A percentile compares a stretch with the other conserved stretches of the same genome.
Conservation (phyloP, 1,139 yeast genomes). For the Candida anutae region DNA sequence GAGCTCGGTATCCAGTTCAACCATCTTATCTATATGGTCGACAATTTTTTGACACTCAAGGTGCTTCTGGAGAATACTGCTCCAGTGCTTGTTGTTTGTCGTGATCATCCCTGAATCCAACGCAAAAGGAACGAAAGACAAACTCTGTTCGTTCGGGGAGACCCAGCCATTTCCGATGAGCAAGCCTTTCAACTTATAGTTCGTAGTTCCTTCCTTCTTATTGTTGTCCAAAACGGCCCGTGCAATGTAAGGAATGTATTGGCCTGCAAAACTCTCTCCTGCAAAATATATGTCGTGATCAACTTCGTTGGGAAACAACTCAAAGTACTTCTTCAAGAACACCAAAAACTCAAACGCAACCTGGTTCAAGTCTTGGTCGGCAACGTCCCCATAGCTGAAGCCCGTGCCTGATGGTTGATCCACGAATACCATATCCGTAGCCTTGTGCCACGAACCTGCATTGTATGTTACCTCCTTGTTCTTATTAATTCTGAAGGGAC, state of each 20-base stretch:
- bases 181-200: slow-evolving; percentile 53
- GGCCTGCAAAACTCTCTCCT: slow-evolving; percentile 98
- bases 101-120: slow-evolving; percentile 51
- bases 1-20: slow-evolving; percentile 12
- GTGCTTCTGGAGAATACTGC: slow-evolving; percentile 39
- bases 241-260: slow-evolving; percentile 86
- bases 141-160: slow-evolving; percentile 80
- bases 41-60: slow-evolving; percentile 56
- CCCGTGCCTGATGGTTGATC: slow-evolving; percentile 98
- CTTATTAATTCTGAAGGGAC: slow-evolving; percentile 65
- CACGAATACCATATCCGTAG: slow-evolving; percentile 72
- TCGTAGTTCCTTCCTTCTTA: slow-evolving; percentile 10
- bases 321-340: slow-evolving; percentile 62
- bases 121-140: slow-evolving; percentile 73
- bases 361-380: slow-evolving; percentile 50
- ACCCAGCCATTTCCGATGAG: slow-evolving; percentile 95
- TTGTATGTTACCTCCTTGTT: slow-evolving; percentile 44
- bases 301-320: slow-evolving; percentile 66
- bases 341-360: slow-evolving; percentile 54
- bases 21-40: slow-evolving; percentile 21
- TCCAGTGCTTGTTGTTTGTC: slow-evolving; percentile 29
- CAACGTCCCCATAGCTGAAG: slow-evolving; percentile 55
- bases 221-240: slow-evolving; percentile 48
- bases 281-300: slow-evolving; percentile 66
- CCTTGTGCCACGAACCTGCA: slow-evolving; percentile 79